A percentile compares a stretch with the other conserved stretches of the same genome.
Evolutionary conservation across 1,284 basidiomycete species (phyloP).

Genomic region (Puccinia triticina): DNA sequence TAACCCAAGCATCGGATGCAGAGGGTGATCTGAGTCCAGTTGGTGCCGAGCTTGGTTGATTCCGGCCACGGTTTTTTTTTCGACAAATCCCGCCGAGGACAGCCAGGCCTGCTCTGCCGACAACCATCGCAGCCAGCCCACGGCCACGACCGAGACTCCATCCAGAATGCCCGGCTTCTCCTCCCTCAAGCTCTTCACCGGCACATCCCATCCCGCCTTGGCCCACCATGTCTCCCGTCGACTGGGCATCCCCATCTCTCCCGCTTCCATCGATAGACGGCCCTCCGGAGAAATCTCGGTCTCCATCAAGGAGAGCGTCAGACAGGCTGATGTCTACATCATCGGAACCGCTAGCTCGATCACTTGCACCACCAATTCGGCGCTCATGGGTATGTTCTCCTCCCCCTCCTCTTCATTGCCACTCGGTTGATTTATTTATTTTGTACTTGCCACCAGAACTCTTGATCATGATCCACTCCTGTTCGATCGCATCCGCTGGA

Average conservation of each 20-base stretch:
- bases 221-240: conserved; percentile 45
- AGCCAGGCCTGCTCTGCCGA: too few relatives aligned
- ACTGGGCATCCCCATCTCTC: conserved; percentile 39
- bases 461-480: conserved; percentile 52
- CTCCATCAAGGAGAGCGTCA: conserved; percentile 46
- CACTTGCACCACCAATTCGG: conserved; percentile 45
- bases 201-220: conserved; percentile 46
- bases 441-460: conserved; percentile 26
- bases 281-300: conserved; percentile 47
- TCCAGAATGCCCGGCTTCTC: conserved; percentile 37
- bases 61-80: too few relatives aligned
- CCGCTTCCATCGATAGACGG: conserved; percentile 9
- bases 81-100: too few relatives aligned
- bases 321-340: conserved; percentile 51
- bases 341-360: conserved; percentile 50
- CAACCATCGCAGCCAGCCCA: not conserved
- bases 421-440: not conserved
- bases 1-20: too few relatives aligned
- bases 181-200: conserved; percentile 47
- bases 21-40: too few relatives aligned
- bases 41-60: too few relatives aligned
- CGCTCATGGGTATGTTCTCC: conserved; percentile 43
- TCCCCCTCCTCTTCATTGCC: not conserved
- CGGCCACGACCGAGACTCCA: not conserved
- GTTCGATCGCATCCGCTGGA: conserved; percentile 50